Evolutionary conservation across 805 yeast species (phyloP), one percentile per base, ranked within the genome.

Genomic region (Zygoascus tannicola): DNA sequence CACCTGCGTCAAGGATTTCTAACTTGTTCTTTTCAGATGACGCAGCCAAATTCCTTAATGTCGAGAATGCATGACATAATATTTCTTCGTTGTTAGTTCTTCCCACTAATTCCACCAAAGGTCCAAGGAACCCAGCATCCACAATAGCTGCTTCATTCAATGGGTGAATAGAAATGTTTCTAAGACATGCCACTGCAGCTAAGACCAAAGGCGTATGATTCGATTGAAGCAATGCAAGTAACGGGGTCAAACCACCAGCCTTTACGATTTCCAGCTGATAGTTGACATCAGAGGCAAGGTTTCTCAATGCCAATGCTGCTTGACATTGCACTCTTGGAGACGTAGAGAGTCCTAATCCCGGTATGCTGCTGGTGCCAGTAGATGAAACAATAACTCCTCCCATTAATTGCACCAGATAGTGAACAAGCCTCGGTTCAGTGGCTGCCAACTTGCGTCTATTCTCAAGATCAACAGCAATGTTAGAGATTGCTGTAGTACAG

Each of bases 121-220:
- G 97, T 57, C 81, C 80, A 57, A 92, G 72, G 67, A 92, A 92
- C 1, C 98, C 98, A 4, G 97, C 96, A 52, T 92, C 97, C 44
- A 92, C 92, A 39, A 92, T 92, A 45, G 92, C 71, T 14, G 94
- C 90, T 69, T 92, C 99, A 63, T 92, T 92, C 64, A 85, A 73
- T 26, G 98, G 97, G 60, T 92, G 97, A 50, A 92, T 92, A 5
- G 97, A 87, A 44, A 92, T 86, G 63, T 92, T 92, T 68, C 99
- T 80, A 51, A 92, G 86, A 67, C 99, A 92, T 1, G 99, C 99
- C 40, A 92, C 98, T 5, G 97, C 92, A 4, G 98, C 97, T 44
- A 92, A 71, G 8, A 90, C 86, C 50, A 92, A 73, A 26, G 97
- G 95, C 59, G 86, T 90, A 58, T 88, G 94, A 50, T 81, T 78